These are phyloP conservation scores for Alternaria sp. DNA, from an alignment of 2,329 filamentous ascomycete genomes.

Conservation along the genomic window DNA sequence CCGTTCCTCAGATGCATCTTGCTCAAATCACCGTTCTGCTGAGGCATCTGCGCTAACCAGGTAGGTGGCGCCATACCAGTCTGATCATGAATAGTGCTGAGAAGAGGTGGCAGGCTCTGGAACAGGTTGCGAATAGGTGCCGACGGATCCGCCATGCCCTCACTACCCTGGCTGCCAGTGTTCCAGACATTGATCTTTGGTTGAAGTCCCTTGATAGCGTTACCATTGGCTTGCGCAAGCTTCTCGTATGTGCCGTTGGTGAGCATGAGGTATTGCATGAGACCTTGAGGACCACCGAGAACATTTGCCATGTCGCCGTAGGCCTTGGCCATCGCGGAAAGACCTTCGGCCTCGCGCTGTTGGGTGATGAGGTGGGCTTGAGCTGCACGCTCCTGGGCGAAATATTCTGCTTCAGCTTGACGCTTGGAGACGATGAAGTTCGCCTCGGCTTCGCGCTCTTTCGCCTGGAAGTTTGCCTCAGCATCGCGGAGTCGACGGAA, in stretches of 20 bases:
- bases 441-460: conserved; percentile 58
- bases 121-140: conserved; percentile 81
- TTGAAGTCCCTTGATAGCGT: conserved; percentile 77
- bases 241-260: conserved; percentile 81
- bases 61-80: conserved; percentile 82
- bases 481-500: conserved; percentile 53
- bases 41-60: conserved; percentile 70
- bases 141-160: conserved; percentile 60
- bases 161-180: conserved; percentile 67
- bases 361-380: conserved; percentile 68
- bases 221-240: conserved; percentile 79
- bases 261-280: conserved; percentile 89
- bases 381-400: conserved; percentile 61
- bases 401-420: conserved; percentile 52
- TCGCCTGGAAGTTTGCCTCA: conserved; percentile 55
- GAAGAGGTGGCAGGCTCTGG: conserved; percentile 82
- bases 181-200: conserved; percentile 95
- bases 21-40: conserved; percentile 28
- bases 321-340: conserved; percentile 80
- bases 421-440: conserved; percentile 58
- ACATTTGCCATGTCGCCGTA: conserved; percentile 76
- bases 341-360: conserved; percentile 79
- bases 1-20: conserved; percentile 39
- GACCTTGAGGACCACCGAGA: conserved; percentile 78
- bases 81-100: conserved; percentile 88